These are phyloP conservation scores for Pulveroboletus sp. DNA, from an alignment of 768 basidiomycete species.

Conservation along the genomic window DNA sequence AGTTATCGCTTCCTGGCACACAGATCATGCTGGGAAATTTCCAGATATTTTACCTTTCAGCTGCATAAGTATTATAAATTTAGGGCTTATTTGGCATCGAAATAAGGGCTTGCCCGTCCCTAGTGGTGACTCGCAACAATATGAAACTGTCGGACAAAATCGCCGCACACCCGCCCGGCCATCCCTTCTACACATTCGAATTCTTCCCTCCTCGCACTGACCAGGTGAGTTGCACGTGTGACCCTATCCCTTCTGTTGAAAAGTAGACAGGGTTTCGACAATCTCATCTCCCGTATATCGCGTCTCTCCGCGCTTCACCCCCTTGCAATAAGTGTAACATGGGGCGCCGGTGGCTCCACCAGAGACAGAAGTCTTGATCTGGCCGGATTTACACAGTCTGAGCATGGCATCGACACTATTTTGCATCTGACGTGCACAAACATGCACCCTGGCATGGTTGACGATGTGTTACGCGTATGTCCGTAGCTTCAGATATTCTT, in stretches of 20 bases:
- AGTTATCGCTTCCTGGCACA: background rate
- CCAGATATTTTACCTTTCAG: too few species aligned
- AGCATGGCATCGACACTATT: constrained; percentile 79
- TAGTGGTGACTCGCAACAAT: too few species aligned
- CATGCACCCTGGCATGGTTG: constrained; percentile 85
- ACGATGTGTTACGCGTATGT: constrained; percentile 76
- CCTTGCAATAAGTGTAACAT: constrained; percentile 87
- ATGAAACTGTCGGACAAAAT: constrained; percentile 78
- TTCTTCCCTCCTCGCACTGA: constrained; percentile 97
- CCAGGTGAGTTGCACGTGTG: constrained; percentile 46
- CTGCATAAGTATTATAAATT: too few species aligned
- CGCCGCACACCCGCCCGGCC: constrained; percentile 34
- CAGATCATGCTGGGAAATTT: too few species aligned
- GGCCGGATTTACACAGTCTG: constrained; percentile 68
- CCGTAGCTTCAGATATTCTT: background rate
- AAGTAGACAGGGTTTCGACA: constrained; percentile 73
- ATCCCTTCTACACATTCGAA: constrained; percentile 91
- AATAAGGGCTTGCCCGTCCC: too few species aligned
- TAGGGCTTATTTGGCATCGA: too few species aligned
- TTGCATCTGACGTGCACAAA: constrained; percentile 97
- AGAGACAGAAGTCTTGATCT: constrained; percentile 85
- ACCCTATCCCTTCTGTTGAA: constrained; percentile 1
- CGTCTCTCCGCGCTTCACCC: constrained; percentile 75
- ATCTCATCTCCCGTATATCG: constrained; percentile 82
- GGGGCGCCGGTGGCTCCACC: constrained; percentile 96